These are phyloP conservation scores for Silene coronaria DNA, from an alignment of 179 eudicot species.

Conservation along the genomic window DNA sequence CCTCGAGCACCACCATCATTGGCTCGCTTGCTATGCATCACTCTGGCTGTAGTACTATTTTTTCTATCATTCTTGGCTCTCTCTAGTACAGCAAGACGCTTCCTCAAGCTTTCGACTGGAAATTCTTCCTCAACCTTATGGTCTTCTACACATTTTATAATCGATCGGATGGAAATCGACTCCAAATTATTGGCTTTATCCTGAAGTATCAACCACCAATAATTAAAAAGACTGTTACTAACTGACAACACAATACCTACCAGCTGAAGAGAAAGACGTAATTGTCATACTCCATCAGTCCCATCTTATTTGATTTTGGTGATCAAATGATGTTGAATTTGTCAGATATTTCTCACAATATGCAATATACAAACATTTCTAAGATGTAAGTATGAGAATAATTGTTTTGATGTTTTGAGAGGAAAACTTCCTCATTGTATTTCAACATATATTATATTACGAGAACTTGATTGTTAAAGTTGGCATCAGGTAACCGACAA, in stretches of 20 bases:
- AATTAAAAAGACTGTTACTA: background rate
- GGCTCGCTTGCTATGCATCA: conserved; percentile 34
- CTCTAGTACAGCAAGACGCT: conserved; percentile 36
- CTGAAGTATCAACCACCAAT: conserved; percentile 25
- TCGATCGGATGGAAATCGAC: conserved; percentile 29
- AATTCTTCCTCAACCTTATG: conserved; percentile 41
- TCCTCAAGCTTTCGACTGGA: conserved; percentile 35
- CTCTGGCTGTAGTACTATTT: conserved; percentile 25
- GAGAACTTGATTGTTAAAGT: background rate
- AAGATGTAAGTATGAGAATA: too few species aligned
- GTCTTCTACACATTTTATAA: conserved; percentile 55
- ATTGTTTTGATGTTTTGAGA: too few species aligned
- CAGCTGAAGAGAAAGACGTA: too few species aligned
- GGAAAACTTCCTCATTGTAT: too few species aligned
- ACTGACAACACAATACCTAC: background rate
- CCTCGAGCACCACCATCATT: conserved; percentile 18
- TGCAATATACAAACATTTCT: too few species aligned
- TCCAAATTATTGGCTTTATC: conserved; percentile 45
- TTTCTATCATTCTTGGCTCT: conserved; percentile 40
- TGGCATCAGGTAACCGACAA: background rate
- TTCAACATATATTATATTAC: too few species aligned
- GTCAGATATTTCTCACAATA: too few species aligned
- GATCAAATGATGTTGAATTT: background rate
- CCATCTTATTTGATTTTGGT: background rate
- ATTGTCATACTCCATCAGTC: background rate